A percentile compares a stretch with the other conserved stretches of the same genome.
Conservation (phyloP, 2,329 filamentous ascomycete genomes). For the Alternaria longipes region DNA sequence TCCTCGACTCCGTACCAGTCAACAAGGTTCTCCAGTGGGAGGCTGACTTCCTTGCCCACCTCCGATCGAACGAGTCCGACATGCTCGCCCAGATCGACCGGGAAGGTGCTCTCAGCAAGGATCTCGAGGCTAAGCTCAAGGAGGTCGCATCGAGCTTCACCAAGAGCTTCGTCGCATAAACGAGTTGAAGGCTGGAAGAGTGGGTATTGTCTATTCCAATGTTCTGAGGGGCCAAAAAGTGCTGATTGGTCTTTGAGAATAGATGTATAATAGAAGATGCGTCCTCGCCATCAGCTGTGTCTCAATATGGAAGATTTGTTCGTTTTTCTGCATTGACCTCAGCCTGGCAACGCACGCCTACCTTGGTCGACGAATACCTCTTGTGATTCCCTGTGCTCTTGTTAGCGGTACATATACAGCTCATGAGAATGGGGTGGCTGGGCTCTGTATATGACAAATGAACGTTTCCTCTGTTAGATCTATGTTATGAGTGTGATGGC, state of each 20-base stretch:
- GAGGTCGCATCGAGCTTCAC: conserved; percentile 82
- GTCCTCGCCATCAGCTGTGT: conserved; percentile 52
- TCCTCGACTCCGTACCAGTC: conserved; percentile 88
- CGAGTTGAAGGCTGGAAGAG: conserved; percentile 40
- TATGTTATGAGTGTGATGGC: not conserved
- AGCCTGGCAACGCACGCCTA: conserved; percentile 20
- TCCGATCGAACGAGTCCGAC: conserved; percentile 89
- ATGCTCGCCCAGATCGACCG: conserved; percentile 88
- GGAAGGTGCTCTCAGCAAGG: conserved; percentile 96
- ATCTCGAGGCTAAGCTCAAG: conserved; percentile 83
- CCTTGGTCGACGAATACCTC: conserved; percentile 13
- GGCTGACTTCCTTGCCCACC: conserved; percentile 89
- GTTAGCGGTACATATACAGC: conserved; percentile 40
- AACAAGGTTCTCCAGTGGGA: conserved; percentile 93
- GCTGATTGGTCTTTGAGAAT: conserved; percentile 51
- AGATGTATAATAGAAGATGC: conserved; percentile 55
- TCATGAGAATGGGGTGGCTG: conserved; percentile 17
- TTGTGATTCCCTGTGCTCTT: conserved; percentile 36
- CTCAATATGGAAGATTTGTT: conserved; percentile 50
- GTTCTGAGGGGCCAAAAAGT: conserved; percentile 48
- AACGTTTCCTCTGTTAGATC: conserved; percentile 17
- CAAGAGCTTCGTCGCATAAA: conserved; percentile 85
- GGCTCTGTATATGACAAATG: conserved; percentile 21
- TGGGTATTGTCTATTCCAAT: conserved; percentile 50
- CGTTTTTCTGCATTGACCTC: conserved; percentile 33